phyloP scores from a whole-genome alignment of 2,329 filamentous ascomycete genomes.

The Shiraia bambusicola region DNA sequence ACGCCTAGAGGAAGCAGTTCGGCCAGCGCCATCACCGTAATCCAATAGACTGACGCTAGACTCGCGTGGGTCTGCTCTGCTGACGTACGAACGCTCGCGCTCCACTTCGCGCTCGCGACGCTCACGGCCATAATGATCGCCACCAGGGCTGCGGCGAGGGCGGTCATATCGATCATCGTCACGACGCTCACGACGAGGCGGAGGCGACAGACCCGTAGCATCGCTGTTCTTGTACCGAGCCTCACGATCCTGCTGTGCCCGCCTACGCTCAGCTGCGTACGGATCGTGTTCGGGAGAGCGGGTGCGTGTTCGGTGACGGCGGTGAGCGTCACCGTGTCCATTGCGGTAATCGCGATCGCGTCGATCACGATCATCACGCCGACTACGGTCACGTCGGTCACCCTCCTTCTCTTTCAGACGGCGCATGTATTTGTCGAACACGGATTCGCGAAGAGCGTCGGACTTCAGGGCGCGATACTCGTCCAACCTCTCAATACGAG shows the following conservation, averaged over 20 bases:
- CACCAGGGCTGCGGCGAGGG: constrained; percentile 59
- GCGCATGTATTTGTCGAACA: constrained; percentile 89
- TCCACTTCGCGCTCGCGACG: constrained; percentile 86
- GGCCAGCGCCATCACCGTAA: constrained; percentile 68
- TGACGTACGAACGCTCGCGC: constrained; percentile 78
- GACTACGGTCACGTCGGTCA: constrained; percentile 56
- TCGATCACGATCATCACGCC: constrained; percentile 49
- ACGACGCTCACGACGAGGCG: constrained; percentile 47
- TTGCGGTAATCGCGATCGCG: constrained; percentile 46
- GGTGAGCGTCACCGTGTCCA: constrained; percentile 43
- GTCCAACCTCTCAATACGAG: constrained; percentile 74
- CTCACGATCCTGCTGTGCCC: constrained; percentile 90
- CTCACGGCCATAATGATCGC: constrained; percentile 78
- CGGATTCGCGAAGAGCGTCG: constrained; percentile 78
- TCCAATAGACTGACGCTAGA: constrained; percentile 79
- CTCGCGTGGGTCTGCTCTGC: constrained; percentile 75
- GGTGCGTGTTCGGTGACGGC: constrained; percentile 62
- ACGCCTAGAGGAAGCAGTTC: constrained; percentile 63
- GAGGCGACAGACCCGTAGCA: constrained; percentile 63
- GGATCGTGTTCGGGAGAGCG: constrained; percentile 89
- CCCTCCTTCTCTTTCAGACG: constrained; percentile 85
- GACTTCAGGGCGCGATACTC: constrained; percentile 82
- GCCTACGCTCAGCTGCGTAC: constrained; percentile 92
- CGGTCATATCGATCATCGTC: constrained; percentile 46
- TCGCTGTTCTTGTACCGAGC: constrained; percentile 85